Conservation (phyloP, 768 basidiomycete species). For the Jaapia argillacea region DNA sequence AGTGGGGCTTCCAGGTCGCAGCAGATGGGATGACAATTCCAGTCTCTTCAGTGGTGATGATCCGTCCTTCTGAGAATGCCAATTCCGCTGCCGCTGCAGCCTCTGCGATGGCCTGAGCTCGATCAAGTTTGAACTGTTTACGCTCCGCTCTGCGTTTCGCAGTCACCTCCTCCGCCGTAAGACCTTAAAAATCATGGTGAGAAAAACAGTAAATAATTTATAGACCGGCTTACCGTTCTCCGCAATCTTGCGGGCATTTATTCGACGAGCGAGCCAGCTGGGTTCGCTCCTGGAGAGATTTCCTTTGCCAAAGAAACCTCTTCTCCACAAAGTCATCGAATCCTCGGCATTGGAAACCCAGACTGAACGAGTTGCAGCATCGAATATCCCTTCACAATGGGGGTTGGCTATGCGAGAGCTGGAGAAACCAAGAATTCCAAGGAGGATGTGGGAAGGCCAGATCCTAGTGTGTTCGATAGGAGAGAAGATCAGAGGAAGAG, state of each 20-base stretch:
- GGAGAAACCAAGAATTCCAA: constrained; percentile 41
- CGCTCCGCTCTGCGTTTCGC: constrained; percentile 82
- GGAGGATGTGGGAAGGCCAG: constrained; percentile 23
- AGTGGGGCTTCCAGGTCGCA: constrained; percentile 62
- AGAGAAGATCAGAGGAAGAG: constrained; percentile 52
- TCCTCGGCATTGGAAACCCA: constrained; percentile 67
- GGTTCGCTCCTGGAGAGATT: constrained; percentile 92
- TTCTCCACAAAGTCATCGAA: constrained; percentile 66
- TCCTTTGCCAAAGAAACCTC: constrained; percentile 98
- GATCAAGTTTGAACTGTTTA: constrained; percentile 86
- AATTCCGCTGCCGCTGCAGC: constrained; percentile 74
- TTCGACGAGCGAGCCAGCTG: constrained; percentile 77
- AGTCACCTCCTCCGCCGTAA: constrained; percentile 88
- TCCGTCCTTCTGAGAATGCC: constrained; percentile 62
- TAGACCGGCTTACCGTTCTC: constrained; percentile 43
- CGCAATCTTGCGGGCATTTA: constrained; percentile 44
- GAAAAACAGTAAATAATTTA: background rate
- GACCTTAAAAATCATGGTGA: constrained; percentile 26
- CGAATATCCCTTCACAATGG: constrained; percentile 68
- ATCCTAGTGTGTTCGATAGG: constrained; percentile 29
- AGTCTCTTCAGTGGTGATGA: constrained; percentile 47
- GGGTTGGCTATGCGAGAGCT: constrained; percentile 52
- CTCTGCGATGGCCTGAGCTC: constrained; percentile 79
- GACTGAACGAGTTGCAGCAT: constrained; percentile 73
- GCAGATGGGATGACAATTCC: constrained; percentile 59